Conservation (phyloP, 1,139 yeast species). For the Saccharomycopsis crataegensis region DNA sequence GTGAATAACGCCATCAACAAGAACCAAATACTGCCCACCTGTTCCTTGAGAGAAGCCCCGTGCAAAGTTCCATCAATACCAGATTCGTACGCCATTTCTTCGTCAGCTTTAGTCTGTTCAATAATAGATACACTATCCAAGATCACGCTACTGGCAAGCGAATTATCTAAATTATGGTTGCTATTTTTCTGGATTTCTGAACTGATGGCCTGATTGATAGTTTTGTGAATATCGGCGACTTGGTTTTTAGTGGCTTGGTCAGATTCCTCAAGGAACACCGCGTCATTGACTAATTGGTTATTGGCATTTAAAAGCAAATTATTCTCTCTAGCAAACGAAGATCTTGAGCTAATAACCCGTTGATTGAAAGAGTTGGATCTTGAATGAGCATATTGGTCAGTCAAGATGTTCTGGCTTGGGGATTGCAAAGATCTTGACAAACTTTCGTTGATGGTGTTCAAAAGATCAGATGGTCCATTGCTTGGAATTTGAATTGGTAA, state of each 20-base stretch:
- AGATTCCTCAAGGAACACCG: neutral
- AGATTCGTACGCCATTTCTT: constrained; percentile 42
- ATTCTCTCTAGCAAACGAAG: constrained; percentile 18
- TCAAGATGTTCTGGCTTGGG: constrained; percentile 8
- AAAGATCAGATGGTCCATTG: neutral
- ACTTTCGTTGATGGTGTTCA: constrained; percentile 16
- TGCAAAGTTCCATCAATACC: constrained; percentile 86
- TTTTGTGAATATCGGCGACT: constrained; percentile 17
- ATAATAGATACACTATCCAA: constrained; percentile 38
- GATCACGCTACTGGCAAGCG: constrained; percentile 19
- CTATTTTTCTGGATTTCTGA: neutral
- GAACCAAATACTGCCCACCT: constrained; percentile 74
- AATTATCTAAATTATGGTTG: neutral
- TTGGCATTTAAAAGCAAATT: constrained; percentile 10
- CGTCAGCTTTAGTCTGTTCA: constrained; percentile 55
- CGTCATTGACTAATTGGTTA: neutral
- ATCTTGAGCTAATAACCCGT: constrained; percentile 7
- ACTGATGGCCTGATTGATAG: constrained; percentile 22
- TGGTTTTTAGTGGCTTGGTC: constrained; percentile 1
- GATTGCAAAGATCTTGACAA: constrained; percentile 12
- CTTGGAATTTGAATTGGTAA: constrained; percentile 8
- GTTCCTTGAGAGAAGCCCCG: constrained; percentile 51
- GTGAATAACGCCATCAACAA: constrained; percentile 69
- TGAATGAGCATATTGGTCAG: constrained; percentile 18
- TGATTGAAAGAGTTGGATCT: constrained; percentile 18